Conservation (phyloP, 176 grass and related monocot genomes). For the Aegilops longissima region DNA sequence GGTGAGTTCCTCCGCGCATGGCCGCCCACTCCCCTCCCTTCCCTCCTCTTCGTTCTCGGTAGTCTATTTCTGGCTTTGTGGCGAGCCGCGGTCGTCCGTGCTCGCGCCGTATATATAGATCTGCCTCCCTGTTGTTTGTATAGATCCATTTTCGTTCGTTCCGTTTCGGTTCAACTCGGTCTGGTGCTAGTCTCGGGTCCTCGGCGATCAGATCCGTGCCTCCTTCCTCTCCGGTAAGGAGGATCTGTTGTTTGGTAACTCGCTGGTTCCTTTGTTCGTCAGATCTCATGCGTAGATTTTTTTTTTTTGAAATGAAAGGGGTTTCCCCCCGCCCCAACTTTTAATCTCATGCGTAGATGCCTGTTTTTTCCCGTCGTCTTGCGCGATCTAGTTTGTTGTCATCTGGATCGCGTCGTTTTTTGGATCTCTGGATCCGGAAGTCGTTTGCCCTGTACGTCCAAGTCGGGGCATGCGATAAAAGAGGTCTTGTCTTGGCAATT, state of each 20-base stretch:
- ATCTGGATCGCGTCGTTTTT: neutral
- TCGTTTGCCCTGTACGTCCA: neutral
- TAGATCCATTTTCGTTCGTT: conserved; percentile 7
- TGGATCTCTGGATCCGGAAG: conserved; percentile 24
- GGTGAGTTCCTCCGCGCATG: conserved; percentile 29
- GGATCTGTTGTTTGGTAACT: neutral
- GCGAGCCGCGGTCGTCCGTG: neutral
- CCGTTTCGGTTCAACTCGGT: neutral
- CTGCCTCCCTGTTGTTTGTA: neutral
- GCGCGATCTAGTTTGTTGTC: neutral
- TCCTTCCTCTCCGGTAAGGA: neutral
- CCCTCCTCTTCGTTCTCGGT: neutral
- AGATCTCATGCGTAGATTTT: conserved; percentile 17
- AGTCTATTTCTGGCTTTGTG: conserved; percentile 33
- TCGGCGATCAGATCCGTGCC: neutral
- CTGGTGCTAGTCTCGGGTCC: neutral
- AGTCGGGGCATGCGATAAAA: neutral
- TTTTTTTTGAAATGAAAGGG: too few species aligned
- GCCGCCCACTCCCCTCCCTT: neutral
- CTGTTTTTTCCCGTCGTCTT: neutral
- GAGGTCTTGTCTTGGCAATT: neutral
- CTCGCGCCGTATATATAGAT: conserved; percentile 37
- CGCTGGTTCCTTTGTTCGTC: neutral
- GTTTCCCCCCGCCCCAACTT: too few species aligned
- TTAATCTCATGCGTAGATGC: neutral